These are phyloP conservation scores for Arthrinium puccinioides DNA, from an alignment of 2,329 filamentous ascomycete species.

Conservation along the genomic window DNA sequence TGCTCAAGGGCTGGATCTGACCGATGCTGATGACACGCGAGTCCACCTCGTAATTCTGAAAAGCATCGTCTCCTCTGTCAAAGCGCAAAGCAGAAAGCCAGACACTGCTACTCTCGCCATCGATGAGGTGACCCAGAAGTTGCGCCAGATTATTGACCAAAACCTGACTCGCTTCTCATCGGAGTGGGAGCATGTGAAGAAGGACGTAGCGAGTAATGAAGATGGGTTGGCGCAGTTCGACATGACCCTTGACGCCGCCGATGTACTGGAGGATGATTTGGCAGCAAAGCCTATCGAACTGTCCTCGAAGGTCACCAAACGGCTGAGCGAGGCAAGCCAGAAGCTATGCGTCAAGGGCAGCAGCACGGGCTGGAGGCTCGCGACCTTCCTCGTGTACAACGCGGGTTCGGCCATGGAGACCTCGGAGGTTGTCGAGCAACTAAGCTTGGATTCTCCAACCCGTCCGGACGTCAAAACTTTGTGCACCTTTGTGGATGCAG, in stretches of 20 bases:
- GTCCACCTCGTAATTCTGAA: conserved; percentile 18
- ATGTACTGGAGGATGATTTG: conserved; percentile 8
- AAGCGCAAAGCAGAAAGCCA: conserved; percentile 1
- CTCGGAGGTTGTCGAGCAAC: conserved; percentile 6
- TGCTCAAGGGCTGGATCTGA: conserved; percentile 11
- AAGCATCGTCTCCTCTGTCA: conserved; percentile 14
- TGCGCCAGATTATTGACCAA: conserved; percentile 14
- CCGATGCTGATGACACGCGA: conserved; percentile 3
- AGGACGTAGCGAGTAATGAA: conserved; percentile 7
- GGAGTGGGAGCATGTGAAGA: conserved; percentile 7
- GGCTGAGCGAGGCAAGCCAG: conserved; percentile 13
- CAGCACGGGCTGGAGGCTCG: conserved; percentile 20
- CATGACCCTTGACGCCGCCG: conserved; percentile 14
- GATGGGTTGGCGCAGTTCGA: conserved; percentile 10
- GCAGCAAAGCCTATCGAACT: conserved; percentile 12
- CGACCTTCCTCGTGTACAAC: conserved; percentile 18
- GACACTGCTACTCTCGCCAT: conserved; percentile 7
- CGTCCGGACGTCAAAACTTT: conserved; percentile 14
- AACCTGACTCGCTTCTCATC: conserved; percentile 13
- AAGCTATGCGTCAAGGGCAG: conserved; percentile 10
- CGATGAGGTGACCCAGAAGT: conserved; percentile 11
- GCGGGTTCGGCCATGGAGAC: background rate
- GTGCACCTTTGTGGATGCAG: conserved; percentile 18
- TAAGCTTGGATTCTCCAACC: conserved; percentile 1
- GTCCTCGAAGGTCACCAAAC: conserved; percentile 10